A percentile compares a stretch with the other conserved stretches of the same genome.
phyloP scores from a whole-genome alignment of 805 yeast genomes.

The Barnettozyma wickerhamii region DNA sequence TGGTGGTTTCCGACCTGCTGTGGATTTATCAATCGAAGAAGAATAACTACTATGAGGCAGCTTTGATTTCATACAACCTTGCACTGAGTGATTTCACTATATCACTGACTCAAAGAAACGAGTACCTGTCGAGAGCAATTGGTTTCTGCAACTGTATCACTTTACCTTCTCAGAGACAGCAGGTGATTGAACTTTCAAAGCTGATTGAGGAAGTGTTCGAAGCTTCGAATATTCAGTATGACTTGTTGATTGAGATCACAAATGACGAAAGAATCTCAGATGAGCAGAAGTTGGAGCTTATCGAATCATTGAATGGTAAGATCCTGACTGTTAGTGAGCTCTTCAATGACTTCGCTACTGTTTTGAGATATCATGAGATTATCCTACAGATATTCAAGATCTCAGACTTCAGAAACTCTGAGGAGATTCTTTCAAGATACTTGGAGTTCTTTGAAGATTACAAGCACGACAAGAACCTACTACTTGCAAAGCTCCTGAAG shows the following conservation, averaged over 20 bases:
- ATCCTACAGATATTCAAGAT: conserved; percentile 74
- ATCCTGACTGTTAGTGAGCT: conserved; percentile 72
- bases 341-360: conserved; percentile 83
- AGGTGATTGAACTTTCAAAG: conserved; percentile 64
- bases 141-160: conserved; percentile 87
- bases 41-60: conserved; percentile 78
- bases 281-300: conserved; percentile 46
- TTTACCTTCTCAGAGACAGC: conserved; percentile 71
- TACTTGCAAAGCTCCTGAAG: conserved; percentile 26
- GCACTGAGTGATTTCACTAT: conserved; percentile 72
- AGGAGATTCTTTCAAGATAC: conserved; percentile 82
- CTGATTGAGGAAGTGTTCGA: conserved; percentile 76
- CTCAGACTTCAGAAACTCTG: conserved; percentile 80
- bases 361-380: conserved; percentile 80
- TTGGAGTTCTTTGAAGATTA: conserved; percentile 51
- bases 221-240: conserved; percentile 78
- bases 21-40: conserved; percentile 89
- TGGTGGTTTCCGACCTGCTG: conserved; percentile 73
- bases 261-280: conserved; percentile 46
- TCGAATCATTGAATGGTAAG: conserved; percentile 52
- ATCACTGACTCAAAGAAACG: conserved; percentile 70
- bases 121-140: conserved; percentile 84
- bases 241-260: conserved; percentile 39
- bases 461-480: conserved; percentile 17
- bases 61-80: conserved; percentile 67